Percentiles rank a stretch among this genome's conserved stretches.
phyloP scores from a whole-genome alignment of 768 basidiomycete species.

The Russula sp. region DNA sequence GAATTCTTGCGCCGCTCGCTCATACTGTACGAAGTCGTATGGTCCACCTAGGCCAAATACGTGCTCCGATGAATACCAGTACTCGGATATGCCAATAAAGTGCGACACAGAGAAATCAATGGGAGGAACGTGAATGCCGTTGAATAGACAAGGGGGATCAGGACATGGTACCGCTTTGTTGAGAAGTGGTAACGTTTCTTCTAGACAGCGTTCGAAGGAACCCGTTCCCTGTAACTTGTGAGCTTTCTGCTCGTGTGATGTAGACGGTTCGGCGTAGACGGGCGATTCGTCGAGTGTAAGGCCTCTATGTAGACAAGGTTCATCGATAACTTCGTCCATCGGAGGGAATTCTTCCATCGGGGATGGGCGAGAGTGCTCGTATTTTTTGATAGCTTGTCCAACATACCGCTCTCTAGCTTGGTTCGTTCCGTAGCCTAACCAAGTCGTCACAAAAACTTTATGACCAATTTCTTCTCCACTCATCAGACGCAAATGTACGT shows the following conservation, averaged over 20 bases:
- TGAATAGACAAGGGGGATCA: conserved; percentile 84
- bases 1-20: conserved; percentile 83
- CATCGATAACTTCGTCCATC: conserved; percentile 45
- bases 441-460: conserved; percentile 95
- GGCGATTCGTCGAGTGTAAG: conserved; percentile 57
- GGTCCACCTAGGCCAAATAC: conserved; percentile 91
- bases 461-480: conserved; percentile 85
- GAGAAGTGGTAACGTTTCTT: conserved; percentile 65
- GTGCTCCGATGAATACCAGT: conserved; percentile 99
- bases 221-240: conserved; percentile 80
- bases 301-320: conserved; percentile 86
- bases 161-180: conserved; percentile 82
- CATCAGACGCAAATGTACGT: conserved; percentile 75
- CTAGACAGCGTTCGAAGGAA: conserved; percentile 80
- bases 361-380: conserved; percentile 39
- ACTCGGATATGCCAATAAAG: conserved; percentile 97
- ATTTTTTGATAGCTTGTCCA: conserved; percentile 53
- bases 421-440: conserved; percentile 98
- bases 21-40: conserved; percentile 95
- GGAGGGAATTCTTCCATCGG: conserved; percentile 22
- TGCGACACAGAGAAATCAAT: conserved; percentile 92
- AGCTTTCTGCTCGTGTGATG: conserved; percentile 41
- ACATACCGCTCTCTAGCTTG: conserved; percentile 94
- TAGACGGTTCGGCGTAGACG: conserved; percentile 36
- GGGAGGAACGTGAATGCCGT: conserved; percentile 87